phyloP scores from a whole-genome alignment of 2,329 filamentous ascomycete species.

The Onygenales sp. region DNA sequence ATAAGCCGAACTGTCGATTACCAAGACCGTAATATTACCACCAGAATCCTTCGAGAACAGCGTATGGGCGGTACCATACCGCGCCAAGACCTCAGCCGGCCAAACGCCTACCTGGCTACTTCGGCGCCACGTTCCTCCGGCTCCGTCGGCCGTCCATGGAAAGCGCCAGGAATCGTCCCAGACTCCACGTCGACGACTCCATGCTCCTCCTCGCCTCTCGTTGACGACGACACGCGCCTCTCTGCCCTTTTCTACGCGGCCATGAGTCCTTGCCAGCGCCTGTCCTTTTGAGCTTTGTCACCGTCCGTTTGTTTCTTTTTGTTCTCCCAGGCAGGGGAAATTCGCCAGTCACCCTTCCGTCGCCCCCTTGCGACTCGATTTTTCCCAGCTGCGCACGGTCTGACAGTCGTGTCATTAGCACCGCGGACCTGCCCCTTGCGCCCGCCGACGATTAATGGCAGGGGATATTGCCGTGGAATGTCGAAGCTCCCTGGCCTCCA shows the following conservation, averaged over 20 bases:
- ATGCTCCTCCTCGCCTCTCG: neutral
- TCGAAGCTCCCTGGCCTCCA: neutral
- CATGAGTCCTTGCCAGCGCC: conserved; percentile 5
- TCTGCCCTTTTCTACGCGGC: neutral
- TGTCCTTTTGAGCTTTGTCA: conserved; percentile 3
- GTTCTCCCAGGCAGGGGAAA: neutral
- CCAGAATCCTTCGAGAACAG: neutral
- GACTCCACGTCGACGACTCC: neutral
- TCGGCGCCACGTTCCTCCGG: neutral
- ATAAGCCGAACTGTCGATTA: no score
- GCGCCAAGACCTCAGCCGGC: neutral
- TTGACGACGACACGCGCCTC: neutral
- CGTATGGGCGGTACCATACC: neutral
- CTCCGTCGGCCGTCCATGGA: neutral
- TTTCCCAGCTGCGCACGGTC: neutral
- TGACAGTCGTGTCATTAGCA: neutral
- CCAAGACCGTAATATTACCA: neutral
- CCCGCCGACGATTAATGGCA: conserved; percentile 2
- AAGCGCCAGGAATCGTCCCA: neutral
- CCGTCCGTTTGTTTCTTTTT: neutral
- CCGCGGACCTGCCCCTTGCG: no score
- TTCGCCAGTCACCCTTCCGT: neutral
- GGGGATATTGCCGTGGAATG: conserved; percentile 1
- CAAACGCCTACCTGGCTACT: neutral
- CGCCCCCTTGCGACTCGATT: neutral